phyloP scores from a whole-genome alignment of 306 rosid species.

The Vigna angularis region DNA sequence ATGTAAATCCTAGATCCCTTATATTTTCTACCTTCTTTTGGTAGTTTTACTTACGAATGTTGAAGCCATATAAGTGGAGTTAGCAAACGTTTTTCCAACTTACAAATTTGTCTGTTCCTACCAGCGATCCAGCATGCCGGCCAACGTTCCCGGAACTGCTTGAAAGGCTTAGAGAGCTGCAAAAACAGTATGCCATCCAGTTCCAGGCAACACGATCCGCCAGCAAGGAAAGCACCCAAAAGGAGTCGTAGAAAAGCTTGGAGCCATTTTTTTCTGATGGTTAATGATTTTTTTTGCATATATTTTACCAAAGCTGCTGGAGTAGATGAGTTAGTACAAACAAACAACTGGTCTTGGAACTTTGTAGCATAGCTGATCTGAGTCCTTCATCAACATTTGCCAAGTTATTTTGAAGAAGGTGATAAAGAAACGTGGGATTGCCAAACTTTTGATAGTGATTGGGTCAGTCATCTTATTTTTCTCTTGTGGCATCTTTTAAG shows the following conservation, averaged over 20 bases:
- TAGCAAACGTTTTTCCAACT: constrained; percentile 27
- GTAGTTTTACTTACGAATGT: constrained; percentile 6
- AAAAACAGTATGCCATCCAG: constrained; percentile 66
- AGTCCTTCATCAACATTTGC: constrained; percentile 44
- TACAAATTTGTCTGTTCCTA: constrained; percentile 41
- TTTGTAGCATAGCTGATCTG: constrained; percentile 33
- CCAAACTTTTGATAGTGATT: constrained; percentile 51
- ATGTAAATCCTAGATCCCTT: constrained; percentile 4
- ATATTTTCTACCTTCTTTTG: constrained; percentile 14
- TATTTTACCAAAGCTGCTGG: constrained; percentile 35
- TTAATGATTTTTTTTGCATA: constrained; percentile 37
- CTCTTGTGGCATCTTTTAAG: constrained; percentile 48
- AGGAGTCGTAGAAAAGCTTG: constrained; percentile 60
- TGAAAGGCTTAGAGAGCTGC: constrained; percentile 78
- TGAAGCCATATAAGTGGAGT: constrained; percentile 3
- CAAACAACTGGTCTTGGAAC: constrained; percentile 46
- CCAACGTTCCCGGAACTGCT: constrained; percentile 89
- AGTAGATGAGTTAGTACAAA: constrained; percentile 22
- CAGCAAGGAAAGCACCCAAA: constrained; percentile 61
- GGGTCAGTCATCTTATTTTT: constrained; percentile 50
- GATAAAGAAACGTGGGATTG: constrained; percentile 34
- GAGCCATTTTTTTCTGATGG: constrained; percentile 42
- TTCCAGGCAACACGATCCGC: constrained; percentile 80
- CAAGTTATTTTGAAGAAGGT: constrained; percentile 27
- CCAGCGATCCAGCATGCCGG: constrained; percentile 82